Percentiles rank a stretch among this genome's conserved stretches.
These are phyloP conservation scores for Epichloe sp. DNA, from an alignment of 2,329 filamentous ascomycete genomes.

Conservation along the genomic window DNA sequence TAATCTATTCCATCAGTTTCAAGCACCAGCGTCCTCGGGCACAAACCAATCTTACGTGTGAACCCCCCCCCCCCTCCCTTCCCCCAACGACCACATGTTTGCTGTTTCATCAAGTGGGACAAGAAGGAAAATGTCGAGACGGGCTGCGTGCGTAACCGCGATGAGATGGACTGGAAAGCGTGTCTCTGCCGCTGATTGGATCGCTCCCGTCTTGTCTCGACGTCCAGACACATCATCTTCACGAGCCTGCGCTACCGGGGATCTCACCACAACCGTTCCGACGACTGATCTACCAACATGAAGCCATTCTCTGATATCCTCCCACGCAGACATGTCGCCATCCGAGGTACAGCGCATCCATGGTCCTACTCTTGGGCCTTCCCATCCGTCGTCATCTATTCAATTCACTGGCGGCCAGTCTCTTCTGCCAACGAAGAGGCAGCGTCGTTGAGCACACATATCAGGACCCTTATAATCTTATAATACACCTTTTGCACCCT, in stretches of 20 bases:
- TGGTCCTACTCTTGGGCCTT: conserved; percentile 1
- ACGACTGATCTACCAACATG: neutral
- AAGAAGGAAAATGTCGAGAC: neutral
- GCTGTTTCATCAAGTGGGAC: neutral
- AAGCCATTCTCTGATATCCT: neutral
- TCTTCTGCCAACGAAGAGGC: neutral
- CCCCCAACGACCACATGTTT: neutral
- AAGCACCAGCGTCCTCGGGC: neutral
- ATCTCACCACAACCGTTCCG: neutral
- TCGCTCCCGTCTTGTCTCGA: neutral
- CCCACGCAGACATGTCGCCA: neutral
- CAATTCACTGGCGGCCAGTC: neutral
- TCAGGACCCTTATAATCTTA: neutral
- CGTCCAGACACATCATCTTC: neutral
- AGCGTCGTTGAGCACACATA: neutral
- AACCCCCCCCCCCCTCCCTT: neutral
- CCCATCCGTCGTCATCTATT: neutral
- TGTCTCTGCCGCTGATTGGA: neutral
- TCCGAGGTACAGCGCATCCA: conserved; percentile 3
- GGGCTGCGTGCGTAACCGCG: neutral
- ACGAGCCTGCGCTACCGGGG: neutral
- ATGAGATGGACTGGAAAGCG: neutral
- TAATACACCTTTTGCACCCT: neutral
- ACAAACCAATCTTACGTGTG: neutral
- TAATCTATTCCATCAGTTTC: neutral